Evolutionary conservation across 331 rosid species (phyloP), one percentile per base, ranked within the genome.

Genomic region (Rhamnella rubrinervis): DNA sequence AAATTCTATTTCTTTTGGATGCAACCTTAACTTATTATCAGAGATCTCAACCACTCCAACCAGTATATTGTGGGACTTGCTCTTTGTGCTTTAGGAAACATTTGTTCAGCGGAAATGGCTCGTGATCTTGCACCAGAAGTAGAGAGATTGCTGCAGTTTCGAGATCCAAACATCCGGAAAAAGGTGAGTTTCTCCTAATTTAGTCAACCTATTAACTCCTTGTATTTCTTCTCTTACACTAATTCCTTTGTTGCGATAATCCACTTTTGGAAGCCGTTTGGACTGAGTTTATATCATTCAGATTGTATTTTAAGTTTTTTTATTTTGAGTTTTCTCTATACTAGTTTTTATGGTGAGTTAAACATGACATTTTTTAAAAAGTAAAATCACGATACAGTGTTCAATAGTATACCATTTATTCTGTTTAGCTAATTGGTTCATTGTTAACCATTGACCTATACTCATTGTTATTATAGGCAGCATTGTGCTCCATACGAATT

Each of bases 11-110:
- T 66, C n/a, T 58, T 38, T 26, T 65, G n/a, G 71, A 65, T 13
- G 74, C 62, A 25, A 55, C 96, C 99, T 91, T 91, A 85, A 95
- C 91, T 64, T 63, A 53, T 80, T 66, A 70, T 37, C 82, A 95
- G 99, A 91, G 99, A 95, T 89, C 96, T 95, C 72, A 89, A 95
- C 85, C 99, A 95, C 83, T 66, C 88, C 63, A 95, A 89, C 74
- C 99, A 91, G 89, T 95, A 95, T 74, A 91, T 95, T 73, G 99
- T 95, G 71, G 99, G 99, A 77, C 99, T 95, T 69, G 99, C 99
- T 49, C 97, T 95, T 65, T 95, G 99, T 85, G 99, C 97, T 77
- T 77, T 95, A 72, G 99, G 99, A 76, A 95, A 95, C 85, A 95
- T 95, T 76, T 95, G 99, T 76, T 95, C 99, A 39, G 99, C 99